A percentile compares a stretch with the other conserved stretches of the same genome.
Evolutionary conservation across 768 basidiomycete species (phyloP).

Genomic region (Lactarius trivialis): DNA sequence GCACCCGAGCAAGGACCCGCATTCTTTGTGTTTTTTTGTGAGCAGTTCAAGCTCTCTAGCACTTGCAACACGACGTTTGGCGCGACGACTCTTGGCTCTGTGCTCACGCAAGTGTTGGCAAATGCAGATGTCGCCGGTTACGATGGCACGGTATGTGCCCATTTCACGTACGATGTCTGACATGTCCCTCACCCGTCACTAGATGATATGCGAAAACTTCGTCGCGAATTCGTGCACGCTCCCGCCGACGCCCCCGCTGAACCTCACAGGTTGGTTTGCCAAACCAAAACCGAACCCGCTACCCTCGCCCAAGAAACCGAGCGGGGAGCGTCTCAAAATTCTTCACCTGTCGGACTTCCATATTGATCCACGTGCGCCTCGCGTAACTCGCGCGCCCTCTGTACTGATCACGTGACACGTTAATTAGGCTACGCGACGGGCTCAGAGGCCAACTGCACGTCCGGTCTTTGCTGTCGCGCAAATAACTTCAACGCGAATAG

Average conservation of each 20-base stretch:
- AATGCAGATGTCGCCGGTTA: slow-evolving; percentile 66
- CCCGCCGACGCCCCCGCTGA: slow-evolving; percentile 52
- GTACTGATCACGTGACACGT: slow-evolving; percentile 1
- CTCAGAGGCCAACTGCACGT: slow-evolving; percentile 66
- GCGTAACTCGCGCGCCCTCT: slow-evolving; percentile 33
- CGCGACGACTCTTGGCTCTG: slow-evolving; percentile 43
- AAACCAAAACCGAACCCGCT: slow-evolving; percentile 70
- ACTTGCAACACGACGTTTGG: slow-evolving; percentile 47
- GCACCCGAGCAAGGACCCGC: slow-evolving; percentile 54
- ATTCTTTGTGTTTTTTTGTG: slow-evolving; percentile 54
- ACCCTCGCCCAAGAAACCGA: slow-evolving; percentile 50
- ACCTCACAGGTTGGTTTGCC: slow-evolving; percentile 63
- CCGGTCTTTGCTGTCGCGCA: slow-evolving; percentile 57
- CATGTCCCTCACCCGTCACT: not conserved
- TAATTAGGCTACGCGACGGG: slow-evolving; percentile 57
- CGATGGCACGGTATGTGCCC: slow-evolving; percentile 55
- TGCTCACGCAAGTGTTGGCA: slow-evolving; percentile 65
- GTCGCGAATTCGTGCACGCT: slow-evolving; percentile 43
- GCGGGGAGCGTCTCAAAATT: slow-evolving; percentile 61
- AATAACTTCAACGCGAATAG: slow-evolving; percentile 45
- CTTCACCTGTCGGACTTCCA: slow-evolving; percentile 76
- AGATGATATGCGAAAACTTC: slow-evolving; percentile 56
- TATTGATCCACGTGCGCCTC: slow-evolving; percentile 67
- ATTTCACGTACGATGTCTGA: not conserved
- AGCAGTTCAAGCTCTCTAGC: slow-evolving; percentile 43